A percentile compares a stretch with the other conserved stretches of the same genome.
These are phyloP conservation scores for Alloteropsis semialata DNA, from an alignment of 176 grass and related monocot species.

Conservation along the genomic window DNA sequence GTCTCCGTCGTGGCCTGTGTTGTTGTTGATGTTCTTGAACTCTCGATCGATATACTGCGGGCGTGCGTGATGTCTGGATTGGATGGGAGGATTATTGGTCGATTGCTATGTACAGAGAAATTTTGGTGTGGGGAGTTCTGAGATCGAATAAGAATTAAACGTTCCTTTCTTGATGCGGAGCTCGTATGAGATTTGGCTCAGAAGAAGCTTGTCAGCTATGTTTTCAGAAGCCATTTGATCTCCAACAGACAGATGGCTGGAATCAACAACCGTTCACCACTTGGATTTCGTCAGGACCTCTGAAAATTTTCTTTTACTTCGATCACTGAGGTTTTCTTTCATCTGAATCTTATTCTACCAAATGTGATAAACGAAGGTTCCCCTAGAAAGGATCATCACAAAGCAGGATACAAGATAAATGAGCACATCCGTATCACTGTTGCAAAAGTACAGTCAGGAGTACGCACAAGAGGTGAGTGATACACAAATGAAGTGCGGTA, in stretches of 20 bases:
- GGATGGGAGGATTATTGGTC: neutral
- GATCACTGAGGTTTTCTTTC: neutral
- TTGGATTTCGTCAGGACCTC: neutral
- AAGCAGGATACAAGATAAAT: neutral
- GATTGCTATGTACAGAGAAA: constrained; percentile 23
- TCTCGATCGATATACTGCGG: neutral
- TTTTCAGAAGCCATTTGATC: neutral
- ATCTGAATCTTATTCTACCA: neutral
- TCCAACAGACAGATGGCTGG: neutral
- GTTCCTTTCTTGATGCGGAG: constrained; percentile 13
- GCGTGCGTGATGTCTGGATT: neutral
- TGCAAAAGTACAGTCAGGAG: neutral
- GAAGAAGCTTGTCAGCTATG: neutral
- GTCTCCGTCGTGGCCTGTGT: neutral
- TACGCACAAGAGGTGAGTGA: neutral
- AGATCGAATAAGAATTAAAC: constrained; percentile 28
- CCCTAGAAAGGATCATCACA: neutral
- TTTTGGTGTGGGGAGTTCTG: constrained; percentile 15
- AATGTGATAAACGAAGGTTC: neutral
- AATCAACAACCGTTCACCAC: neutral
- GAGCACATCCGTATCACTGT: neutral
- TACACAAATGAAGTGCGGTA: neutral
- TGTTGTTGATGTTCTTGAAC: neutral
- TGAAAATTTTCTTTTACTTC: neutral
- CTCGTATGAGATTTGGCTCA: neutral